Evolutionary conservation across 441 rosid genomes (phyloP), one percentile per base, ranked within the genome.

Genomic region (Macaranga tanarius): DNA sequence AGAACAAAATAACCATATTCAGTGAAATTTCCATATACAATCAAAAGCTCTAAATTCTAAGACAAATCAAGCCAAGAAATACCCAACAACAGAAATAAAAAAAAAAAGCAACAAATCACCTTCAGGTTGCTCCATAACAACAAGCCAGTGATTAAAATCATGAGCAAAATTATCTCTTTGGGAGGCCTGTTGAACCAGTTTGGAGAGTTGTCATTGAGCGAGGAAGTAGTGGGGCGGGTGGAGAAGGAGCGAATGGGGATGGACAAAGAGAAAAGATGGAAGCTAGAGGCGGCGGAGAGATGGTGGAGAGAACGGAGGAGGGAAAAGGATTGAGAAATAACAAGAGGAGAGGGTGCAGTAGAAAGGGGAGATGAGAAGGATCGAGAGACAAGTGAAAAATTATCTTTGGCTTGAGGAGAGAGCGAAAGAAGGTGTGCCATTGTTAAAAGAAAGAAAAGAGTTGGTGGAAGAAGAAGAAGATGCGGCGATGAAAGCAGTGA

Each of bases 61-160:
- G n/a, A n/a, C n/a, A n/a, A n/a, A n/a, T n/a, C n/a, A n/a, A n/a
- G n/a, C n/a, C n/a, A n/a, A n/a, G n/a, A n/a, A n/a, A n/a, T n/a
- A n/a, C n/a, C n/a, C n/a, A n/a, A n/a, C n/a, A n/a, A n/a, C n/a
- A n/a, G n/a, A n/a, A n/a, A n/a, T n/a, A n/a, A n/a, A n/a, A n/a
- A n/a, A n/a, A n/a, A n/a, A n/a, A n/a, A n/a, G n/a, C n/a, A n/a
- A n/a, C n/a, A n/a, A n/a, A 7, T 87, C 85, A 2, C 84, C 92
- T 67, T 83, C 83, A 3, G 90, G 97, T 52, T 79, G 80, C 56
- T 88, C 98, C 91, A 91, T 38, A 12, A 93, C 98, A 1, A 93
- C 87, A 25, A 93, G 97, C 97, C 97, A 91, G 77, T 93, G 98
- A 72, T 91, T 86, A 58, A 93, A 93, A 79, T 93, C 98, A 73